Evolutionary conservation across 257 asterid species (phyloP).

Genomic region (Gentiana straminea): DNA sequence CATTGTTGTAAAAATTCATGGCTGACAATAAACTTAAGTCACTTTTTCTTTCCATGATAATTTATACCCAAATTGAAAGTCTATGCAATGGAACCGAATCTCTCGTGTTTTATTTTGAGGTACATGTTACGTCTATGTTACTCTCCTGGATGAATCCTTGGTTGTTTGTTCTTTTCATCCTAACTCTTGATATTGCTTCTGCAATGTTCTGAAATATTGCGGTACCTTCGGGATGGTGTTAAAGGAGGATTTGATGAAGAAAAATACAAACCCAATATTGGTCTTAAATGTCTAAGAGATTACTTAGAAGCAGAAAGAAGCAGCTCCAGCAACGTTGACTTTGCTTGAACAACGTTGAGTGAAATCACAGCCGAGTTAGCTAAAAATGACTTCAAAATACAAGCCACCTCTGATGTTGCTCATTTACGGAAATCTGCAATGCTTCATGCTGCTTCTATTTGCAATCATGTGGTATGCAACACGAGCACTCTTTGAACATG

Average conservation of each 20-base stretch:
- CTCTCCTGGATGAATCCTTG: too few species aligned
- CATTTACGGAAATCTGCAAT: conserved; percentile 90
- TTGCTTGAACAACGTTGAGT: conserved; percentile 80
- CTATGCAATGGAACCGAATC: too few species aligned
- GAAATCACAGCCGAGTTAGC: conserved; percentile 69
- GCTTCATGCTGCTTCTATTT: conserved; percentile 72
- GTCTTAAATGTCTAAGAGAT: conserved; percentile 77
- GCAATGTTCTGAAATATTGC: conserved; percentile 58
- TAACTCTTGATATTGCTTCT: too few species aligned
- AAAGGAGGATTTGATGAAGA: conserved; percentile 96
- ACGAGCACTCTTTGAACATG: too few species aligned
- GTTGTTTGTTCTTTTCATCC: too few species aligned
- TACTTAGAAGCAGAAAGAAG: conserved; percentile 92
- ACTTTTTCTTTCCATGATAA: too few species aligned
- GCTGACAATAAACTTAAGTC: too few species aligned
- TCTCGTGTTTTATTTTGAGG: too few species aligned
- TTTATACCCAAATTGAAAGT: too few species aligned
- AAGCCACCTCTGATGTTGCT: conserved; percentile 76
- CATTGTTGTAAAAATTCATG: too few species aligned
- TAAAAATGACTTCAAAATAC: conserved; percentile 58
- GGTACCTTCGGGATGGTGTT: conserved; percentile 58
- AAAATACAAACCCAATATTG: conserved; percentile 66
- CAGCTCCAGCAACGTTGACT: conserved; percentile 88
- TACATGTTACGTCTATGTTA: too few species aligned
- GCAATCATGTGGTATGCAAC: conserved; percentile 65